Conservation (phyloP, 768 basidiomycete genomes). For the Tylopilus subfusipes region DNA sequence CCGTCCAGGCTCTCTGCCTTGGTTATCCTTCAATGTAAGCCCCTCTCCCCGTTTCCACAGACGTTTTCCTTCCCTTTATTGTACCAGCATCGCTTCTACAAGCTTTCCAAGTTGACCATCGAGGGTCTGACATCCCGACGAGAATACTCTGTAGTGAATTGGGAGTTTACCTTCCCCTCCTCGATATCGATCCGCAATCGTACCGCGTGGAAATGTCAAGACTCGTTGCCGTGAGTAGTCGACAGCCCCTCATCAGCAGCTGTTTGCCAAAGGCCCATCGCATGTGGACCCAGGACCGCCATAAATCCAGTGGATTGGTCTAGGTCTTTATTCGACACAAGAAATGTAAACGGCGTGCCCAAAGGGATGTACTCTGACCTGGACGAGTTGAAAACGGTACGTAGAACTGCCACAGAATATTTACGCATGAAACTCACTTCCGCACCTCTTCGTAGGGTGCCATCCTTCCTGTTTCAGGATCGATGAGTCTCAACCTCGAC, state of each 20-base stretch:
- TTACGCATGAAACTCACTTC: conserved; percentile 9
- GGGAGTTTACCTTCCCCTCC: neutral
- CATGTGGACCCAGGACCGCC: conserved; percentile 18
- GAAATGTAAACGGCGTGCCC: conserved; percentile 16
- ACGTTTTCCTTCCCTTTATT: neutral
- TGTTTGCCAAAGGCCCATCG: conserved; percentile 11
- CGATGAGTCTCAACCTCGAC: conserved; percentile 12
- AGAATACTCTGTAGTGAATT: conserved; percentile 4
- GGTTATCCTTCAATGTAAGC: neutral
- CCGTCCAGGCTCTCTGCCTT: conserved; percentile 5
- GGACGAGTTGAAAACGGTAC: neutral
- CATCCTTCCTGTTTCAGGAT: conserved; percentile 14
- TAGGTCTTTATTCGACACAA: conserved; percentile 8
- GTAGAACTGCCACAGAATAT: neutral
- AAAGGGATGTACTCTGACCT: conserved; percentile 8
- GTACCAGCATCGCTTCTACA: neutral
- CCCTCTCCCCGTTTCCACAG: conserved; percentile 8
- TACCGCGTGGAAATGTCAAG: conserved; percentile 8
- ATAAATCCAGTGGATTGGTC: conserved; percentile 16
- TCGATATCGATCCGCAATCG: neutral
- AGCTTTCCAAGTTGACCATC: conserved; percentile 7
- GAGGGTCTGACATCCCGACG: conserved; percentile 8
- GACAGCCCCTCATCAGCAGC: neutral
- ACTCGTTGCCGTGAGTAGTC: neutral
- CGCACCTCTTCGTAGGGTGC: conserved; percentile 20